Base-by-base conservation (phyloP, 192 early-diverging fungal species). In the Backusella psychrophila region DNA sequence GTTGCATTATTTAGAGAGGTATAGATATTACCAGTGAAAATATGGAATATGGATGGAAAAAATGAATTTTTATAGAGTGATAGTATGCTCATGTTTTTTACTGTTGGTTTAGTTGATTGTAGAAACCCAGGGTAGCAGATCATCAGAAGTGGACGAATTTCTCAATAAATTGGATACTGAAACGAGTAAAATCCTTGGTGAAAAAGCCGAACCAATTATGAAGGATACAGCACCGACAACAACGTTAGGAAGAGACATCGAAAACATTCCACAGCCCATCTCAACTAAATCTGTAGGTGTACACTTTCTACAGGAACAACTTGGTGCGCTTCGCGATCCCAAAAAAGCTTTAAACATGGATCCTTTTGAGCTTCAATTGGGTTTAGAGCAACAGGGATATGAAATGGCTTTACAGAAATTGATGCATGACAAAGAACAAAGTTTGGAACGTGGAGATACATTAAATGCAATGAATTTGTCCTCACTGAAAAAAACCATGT, bases 331-430 rank as follows among this genome's bases (percentile, higher is more conserved):
- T 4, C 74, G 82, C 21, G 74, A 86, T 44, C 63, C 72, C 15
- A 65, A 77, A 11, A 72, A 75, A 26, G 38, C 52, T 1, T 5
- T 73, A 0, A 69, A 88, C 17, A 84, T 91, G 39, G 80, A 87
- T 41, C 83, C 85, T 33, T 94, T 89, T 80, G 90, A 94, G 19
- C 86, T 91, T 69, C 96, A 99, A 79, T 67, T 91, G 15, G 90
- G 90, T 71, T 80, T 99, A 0, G 96, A 99, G 81, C 91, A 93
- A 69, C 91, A 92, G 31, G 89, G 96, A 0, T 91, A 93, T 56
- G 89, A 91, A 35, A 88, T 91, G 0, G 94, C 95, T 7, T 77
- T 93, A 6, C 91, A 92, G 46, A 88, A 88, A 46, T 82, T 89
- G 70, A 84, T 89, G 19, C 83, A 89, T 33, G 84, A 85, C 12